Evolutionary conservation across 441 rosid species (phyloP), one percentile per base, ranked within the genome.

Genomic region (Aleurites moluccanus): DNA sequence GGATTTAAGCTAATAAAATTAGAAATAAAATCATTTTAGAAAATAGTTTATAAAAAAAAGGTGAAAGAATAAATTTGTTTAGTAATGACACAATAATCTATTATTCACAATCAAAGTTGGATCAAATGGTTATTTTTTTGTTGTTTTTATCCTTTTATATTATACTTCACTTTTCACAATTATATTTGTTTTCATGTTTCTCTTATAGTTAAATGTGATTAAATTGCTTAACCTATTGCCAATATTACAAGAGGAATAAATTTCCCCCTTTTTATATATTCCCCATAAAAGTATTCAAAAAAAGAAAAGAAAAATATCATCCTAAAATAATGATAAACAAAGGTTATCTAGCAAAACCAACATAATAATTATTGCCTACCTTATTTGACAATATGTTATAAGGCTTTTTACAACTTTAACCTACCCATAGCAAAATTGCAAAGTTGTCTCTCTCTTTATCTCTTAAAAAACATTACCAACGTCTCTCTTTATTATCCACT

Each of bases 401-500:
- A 0, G 40, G 8, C 9, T 38, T 38, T 5, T 44, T 67, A 50
- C 30, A 45, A 75, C 2, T 71, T 67, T 21, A 42, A 56, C 52
- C 28, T 55, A 5, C 44, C 50, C 15, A 15, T 4, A 1, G 2
- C 2, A 42, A 14, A 13, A 0, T 1, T n/a, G 15, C n/a, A n/a
- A n/a, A n/a, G n/a, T n/a, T n/a, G n/a, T n/a, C n/a, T n/a, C n/a
- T n/a, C n/a, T n/a, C n/a, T n/a, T n/a, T n/a, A n/a, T n/a, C n/a
- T n/a, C n/a, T n/a, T n/a, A n/a, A n/a, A n/a, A n/a, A n/a, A n/a
- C n/a, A n/a, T n/a, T n/a, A n/a, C n/a, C n/a, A n/a, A n/a, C n/a
- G n/a, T 63, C 70, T 63, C 65, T 23, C 64, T 20, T 74, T 13
- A 56, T 56, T 44, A 42, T 74, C 66, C 66, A 42, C 66, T 28